These are phyloP conservation scores for Carallia pectinifolia DNA, from an alignment of 345 rosid species.

Conservation along the genomic window DNA sequence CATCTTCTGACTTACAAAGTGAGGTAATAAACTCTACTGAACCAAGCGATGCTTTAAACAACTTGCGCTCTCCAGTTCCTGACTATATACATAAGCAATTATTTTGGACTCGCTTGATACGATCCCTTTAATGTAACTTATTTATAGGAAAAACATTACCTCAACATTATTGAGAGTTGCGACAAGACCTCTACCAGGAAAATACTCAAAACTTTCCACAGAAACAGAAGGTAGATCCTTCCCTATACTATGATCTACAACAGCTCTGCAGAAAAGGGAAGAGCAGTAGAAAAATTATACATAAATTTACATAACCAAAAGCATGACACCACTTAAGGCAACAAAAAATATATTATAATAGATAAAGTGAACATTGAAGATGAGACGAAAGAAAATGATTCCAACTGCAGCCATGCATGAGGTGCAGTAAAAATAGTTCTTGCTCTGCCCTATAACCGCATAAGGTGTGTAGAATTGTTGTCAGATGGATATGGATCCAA, in stretches of 20 bases:
- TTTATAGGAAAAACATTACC: slow-evolving; percentile 37
- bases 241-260: slow-evolving; percentile 87
- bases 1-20: slow-evolving; percentile 65
- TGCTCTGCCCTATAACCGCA: neutral
- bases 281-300: neutral
- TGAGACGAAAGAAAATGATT: neutral
- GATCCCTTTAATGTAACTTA: slow-evolving; percentile 19
- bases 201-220: slow-evolving; percentile 81
- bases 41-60: slow-evolving; percentile 83
- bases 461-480: too few relatives aligned
- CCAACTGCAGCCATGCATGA: neutral
- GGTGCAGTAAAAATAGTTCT: neutral
- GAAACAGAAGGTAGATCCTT: slow-evolving; percentile 87
- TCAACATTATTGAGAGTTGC: slow-evolving; percentile 73
- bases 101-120: slow-evolving; percentile 5
- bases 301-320: slow-evolving; percentile 16
- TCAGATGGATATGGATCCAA: neutral
- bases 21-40: slow-evolving; percentile 92
- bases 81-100: slow-evolving; percentile 47
- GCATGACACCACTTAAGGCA: slow-evolving; percentile 1
- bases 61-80: slow-evolving; percentile 49
- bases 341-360: slow-evolving; percentile 1
- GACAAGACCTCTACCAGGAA: slow-evolving; percentile 92
- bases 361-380: neutral
- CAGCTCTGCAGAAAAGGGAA: slow-evolving; percentile 63